Evolutionary conservation across 2,329 filamentous ascomycete species (phyloP).

Genomic region (Trematosphaeria pertusa): DNA sequence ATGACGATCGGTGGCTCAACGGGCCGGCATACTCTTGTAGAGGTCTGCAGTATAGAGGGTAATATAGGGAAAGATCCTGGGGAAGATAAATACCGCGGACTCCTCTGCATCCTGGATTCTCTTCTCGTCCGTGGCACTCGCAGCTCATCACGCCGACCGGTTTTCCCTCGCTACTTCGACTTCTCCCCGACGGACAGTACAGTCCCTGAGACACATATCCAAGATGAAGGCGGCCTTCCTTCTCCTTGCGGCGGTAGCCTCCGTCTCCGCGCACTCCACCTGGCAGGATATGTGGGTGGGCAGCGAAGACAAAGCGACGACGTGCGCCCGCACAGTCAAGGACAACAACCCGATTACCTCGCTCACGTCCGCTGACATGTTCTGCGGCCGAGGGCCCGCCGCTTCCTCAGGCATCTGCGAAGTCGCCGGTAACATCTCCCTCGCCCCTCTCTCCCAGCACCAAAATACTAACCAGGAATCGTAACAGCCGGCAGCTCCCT

Average conservation of each 20-base stretch:
- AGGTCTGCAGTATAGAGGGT: background rate
- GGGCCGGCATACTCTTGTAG: slow-evolving; percentile 3
- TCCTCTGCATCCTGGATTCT: background rate
- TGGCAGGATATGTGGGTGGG: slow-evolving; percentile 49
- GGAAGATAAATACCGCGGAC: background rate
- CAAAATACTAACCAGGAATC: slow-evolving; percentile 17
- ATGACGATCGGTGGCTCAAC: slow-evolving; percentile 11
- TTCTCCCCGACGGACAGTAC: background rate
- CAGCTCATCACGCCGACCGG: background rate
- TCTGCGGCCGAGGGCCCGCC: slow-evolving; percentile 43
- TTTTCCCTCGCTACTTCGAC: too few species aligned
- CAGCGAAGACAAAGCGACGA: slow-evolving; percentile 36
- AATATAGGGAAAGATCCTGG: background rate
- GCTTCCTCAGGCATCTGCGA: slow-evolving; percentile 36
- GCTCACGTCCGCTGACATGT: slow-evolving; percentile 41
- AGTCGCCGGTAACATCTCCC: slow-evolving; percentile 37
- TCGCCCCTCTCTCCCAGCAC: background rate
- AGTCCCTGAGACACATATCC: slow-evolving; percentile 1
- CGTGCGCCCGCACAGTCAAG: slow-evolving; percentile 41
- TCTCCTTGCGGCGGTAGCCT: slow-evolving; percentile 40
- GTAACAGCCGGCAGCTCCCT: slow-evolving; percentile 37
- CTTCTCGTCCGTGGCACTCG: background rate
- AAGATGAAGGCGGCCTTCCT: slow-evolving; percentile 43
- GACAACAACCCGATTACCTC: slow-evolving; percentile 45
- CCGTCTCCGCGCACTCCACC: slow-evolving; percentile 47